Evolutionary conservation across 495 filamentous ascomycete species (phyloP), one percentile per base, ranked within the genome.

Genomic region (Amphirosellinia nigrospora): DNA sequence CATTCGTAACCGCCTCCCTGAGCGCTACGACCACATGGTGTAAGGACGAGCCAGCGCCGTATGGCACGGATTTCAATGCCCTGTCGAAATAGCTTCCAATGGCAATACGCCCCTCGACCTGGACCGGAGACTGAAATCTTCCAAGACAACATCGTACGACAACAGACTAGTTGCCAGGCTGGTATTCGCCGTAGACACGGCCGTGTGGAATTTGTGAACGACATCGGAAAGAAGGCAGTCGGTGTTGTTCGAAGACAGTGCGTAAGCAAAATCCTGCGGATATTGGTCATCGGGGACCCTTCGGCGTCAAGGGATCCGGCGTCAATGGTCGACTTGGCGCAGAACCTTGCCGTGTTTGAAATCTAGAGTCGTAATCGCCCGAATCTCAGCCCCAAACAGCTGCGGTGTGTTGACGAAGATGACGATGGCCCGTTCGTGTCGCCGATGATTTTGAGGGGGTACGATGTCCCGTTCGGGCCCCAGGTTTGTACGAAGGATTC

Each of bases 71-170:
- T n/a, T 21, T 48, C 3, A 48, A 48, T 21, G 45, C 45, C 7
- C n/a, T 23, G 45, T 48, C 45, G 16, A 48, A 48, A 48, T 48
- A 48, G n/a, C 45, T 48, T 48, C 45, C n/a, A 48, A 48, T 48
- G n/a, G 45, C 45, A 48, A 48, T 5, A 48, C 45, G 45, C n/a
- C 45, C 45, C 21, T 48, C 45, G 21, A 48, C 21, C 45, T 21
- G 21, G n/a, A 2, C 4, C 45, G 45, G 5, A 48, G 45, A 48
- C 45, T 48, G 7, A 9, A 21, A 48, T 48, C 45, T 48, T 48
- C 45, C n/a, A 48, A 23, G 19, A 48, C 19, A 23, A n/a, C 45
- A 48, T 48, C 45, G 45, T 48, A 48, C n/a, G 45, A 48, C n/a
- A 48, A 21, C 9, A 48, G 45, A 21, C 7, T 10, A n/a, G 9